Evolutionary conservation across 2,329 filamentous ascomycete genomes (phyloP), one percentile per base, ranked within the genome.

Genomic region (Cladosporium sp.): DNA sequence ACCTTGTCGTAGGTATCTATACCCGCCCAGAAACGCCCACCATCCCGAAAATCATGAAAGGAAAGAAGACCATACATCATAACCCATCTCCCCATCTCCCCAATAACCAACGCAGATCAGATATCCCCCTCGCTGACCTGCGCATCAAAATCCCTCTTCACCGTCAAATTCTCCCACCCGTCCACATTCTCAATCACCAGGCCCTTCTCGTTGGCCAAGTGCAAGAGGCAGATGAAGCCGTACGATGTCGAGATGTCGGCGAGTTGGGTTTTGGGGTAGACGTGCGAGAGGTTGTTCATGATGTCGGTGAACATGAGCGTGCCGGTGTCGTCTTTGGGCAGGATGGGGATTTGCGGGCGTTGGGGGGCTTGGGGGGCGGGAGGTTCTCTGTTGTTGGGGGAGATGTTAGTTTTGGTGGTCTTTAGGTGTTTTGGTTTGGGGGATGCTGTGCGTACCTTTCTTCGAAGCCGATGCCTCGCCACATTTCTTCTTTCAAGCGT

Each of bases 121-220:
- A 63, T 63, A 34, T 63, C 60, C 14, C 60, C 60, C 36, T 63
- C 49, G 1, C 49, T 23, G 13, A 63, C 36, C 34, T 63, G 60
- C 34, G 60, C 60, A n/a, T 54, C 60, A 11, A 63, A 63, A 16
- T 86, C 83, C 66, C 76, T 79, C 58, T 79, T 72, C 25, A 85
- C 83, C 1, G 72, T 79, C 69, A 86, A 70, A 66, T 86, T 82
- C 60, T 78, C 77, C 68, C 82, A 82, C 11, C 76, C 79, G 36
- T 85, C 81, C 51, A 85, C 81, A 64, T 88, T 88, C 70, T 90
- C 85, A 68, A 97, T 90, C 26, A 90, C 84, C 46, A 97, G 82
- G 0, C 93, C 93, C 80, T 96, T 94, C 76, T 97, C 93, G 79
- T 97, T 97, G 66, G 93, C 93, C 73, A 97, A 77, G 79, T 97